Evolutionary conservation across 2,329 filamentous ascomycete species (phyloP), one percentile per base, ranked within the genome.

Genomic region (Lasiodiplodia theobromae): DNA sequence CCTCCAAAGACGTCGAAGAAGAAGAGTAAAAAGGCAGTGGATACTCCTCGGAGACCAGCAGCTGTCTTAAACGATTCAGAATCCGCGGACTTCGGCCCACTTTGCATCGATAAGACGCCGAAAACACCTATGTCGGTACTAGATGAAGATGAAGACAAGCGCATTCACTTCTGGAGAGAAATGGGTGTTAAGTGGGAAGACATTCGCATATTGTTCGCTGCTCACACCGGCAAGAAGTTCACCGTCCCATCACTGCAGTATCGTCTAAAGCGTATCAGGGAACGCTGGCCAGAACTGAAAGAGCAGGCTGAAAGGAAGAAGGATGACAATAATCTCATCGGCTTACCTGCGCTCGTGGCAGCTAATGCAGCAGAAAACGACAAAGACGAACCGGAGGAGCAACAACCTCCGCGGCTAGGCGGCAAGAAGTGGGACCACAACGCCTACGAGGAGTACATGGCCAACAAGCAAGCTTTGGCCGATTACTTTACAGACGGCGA

Each of bases 341-440:
- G 58, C 1, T 7, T 63, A 4, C 23, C 58, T 18, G 58, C 58
- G 11, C 44, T 63, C 4, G 58, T 37, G 3, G 44, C 44, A 12
- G 58, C 25, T 1, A 14, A 23, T 12, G 60, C 37, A 6, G 28
- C n/a, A 1, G 28, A 52, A 8, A 49, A 62, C 18, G 25, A 49
- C 1, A 10, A 40, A 2, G 7, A 14, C 18, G 44, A 37, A 25
- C 11, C 23, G 1, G 40, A 67, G 10, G 10, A 25, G n/a, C 21
- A 40, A 2, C 18, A 47, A 18, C 53, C n/a, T 5, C 28, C 38
- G 5, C 7, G 21, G 2, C 28, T 37, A 5, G 54, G 65, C 38
- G 65, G 65, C 25, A 67, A 67, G 40, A 38, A 37, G 28, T 67
- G 65, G 65, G 44, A 67, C 18, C 34, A 16, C 0, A 47, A 67